Conservation (phyloP, 1,139 yeast genomes). For the Candida sanyaensis region DNA sequence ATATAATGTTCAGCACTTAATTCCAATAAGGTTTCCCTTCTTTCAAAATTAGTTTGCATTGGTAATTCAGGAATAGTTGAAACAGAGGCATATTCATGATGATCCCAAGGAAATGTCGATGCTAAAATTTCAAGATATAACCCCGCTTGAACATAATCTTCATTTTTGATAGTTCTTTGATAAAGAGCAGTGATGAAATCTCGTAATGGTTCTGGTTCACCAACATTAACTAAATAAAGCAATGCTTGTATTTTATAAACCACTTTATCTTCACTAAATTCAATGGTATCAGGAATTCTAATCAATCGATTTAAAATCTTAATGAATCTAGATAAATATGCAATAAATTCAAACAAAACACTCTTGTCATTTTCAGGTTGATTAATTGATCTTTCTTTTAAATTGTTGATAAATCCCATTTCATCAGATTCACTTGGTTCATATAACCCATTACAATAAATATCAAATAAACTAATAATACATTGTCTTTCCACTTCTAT, state of each 20-base stretch:
- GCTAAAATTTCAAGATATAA: conserved; percentile 78
- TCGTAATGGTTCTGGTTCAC: conserved; percentile 78
- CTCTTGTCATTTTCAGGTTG: conserved; percentile 72
- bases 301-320: conserved; percentile 67
- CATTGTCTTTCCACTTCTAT: conserved; percentile 63
- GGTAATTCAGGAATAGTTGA: conserved; percentile 73
- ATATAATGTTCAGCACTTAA: conserved; percentile 72
- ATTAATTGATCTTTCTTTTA: conserved; percentile 53
- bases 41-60: conserved; percentile 74
- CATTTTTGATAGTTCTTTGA: conserved; percentile 59
- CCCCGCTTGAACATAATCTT: conserved; percentile 80
- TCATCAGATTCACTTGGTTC: conserved; percentile 61
- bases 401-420: conserved; percentile 50
- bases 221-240: conserved; percentile 75
- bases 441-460: conserved; percentile 58
- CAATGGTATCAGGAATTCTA: conserved; percentile 78
- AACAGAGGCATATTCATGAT: conserved; percentile 55
- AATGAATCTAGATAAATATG: conserved; percentile 63
- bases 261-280: conserved; percentile 84
- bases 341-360: conserved; percentile 54
- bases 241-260: conserved; percentile 78
- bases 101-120: conserved; percentile 79
- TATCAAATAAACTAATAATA: conserved; percentile 61
- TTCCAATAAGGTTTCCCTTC: conserved; percentile 73
- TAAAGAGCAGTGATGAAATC: conserved; percentile 76